A percentile compares a stretch with the other conserved stretches of the same genome.
phyloP scores from a whole-genome alignment of 2,329 filamentous ascomycete genomes.

The Coniochaeta sp. region DNA sequence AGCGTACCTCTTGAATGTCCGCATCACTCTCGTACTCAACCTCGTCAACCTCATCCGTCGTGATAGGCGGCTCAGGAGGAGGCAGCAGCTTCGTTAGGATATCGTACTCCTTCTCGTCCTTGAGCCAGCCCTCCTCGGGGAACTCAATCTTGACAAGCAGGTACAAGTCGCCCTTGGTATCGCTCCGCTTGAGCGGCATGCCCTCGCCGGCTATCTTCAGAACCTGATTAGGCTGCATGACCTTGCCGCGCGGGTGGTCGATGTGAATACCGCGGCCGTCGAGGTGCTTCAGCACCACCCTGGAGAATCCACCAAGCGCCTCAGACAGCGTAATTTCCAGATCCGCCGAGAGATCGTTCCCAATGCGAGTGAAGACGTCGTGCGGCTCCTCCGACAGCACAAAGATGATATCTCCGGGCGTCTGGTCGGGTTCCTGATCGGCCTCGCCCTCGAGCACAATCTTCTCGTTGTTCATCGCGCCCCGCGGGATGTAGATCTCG shows the following conservation, averaged over 20 bases:
- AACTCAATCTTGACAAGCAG: constrained; percentile 81
- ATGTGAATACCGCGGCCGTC: constrained; percentile 87
- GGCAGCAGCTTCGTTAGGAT: constrained; percentile 72
- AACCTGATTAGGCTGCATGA: constrained; percentile 76
- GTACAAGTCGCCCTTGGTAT: constrained; percentile 80
- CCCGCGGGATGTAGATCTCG: constrained; percentile 91
- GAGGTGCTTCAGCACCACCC: constrained; percentile 84
- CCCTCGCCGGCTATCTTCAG: constrained; percentile 84
- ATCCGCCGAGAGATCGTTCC: constrained; percentile 76
- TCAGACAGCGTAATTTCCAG: constrained; percentile 77
- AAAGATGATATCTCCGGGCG: constrained; percentile 90
- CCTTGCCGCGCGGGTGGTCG: constrained; percentile 70
- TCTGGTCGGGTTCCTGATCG: constrained; percentile 83
- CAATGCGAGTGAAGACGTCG: constrained; percentile 73
- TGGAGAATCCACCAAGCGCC: constrained; percentile 80
- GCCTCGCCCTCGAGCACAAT: constrained; percentile 91
- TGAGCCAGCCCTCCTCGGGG: constrained; percentile 78
- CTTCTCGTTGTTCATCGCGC: constrained; percentile 77
- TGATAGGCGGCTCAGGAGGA: constrained; percentile 50
- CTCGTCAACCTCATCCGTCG: constrained; percentile 73
- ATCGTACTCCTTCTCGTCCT: constrained; percentile 62
- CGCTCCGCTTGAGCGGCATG: constrained; percentile 87
- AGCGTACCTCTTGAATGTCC: constrained; percentile 68
- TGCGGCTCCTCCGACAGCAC: constrained; percentile 76
- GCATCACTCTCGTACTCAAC: constrained; percentile 80